Conservation (phyloP, 176 grass and related monocot species). For the Cenchrus purpureus region DNA sequence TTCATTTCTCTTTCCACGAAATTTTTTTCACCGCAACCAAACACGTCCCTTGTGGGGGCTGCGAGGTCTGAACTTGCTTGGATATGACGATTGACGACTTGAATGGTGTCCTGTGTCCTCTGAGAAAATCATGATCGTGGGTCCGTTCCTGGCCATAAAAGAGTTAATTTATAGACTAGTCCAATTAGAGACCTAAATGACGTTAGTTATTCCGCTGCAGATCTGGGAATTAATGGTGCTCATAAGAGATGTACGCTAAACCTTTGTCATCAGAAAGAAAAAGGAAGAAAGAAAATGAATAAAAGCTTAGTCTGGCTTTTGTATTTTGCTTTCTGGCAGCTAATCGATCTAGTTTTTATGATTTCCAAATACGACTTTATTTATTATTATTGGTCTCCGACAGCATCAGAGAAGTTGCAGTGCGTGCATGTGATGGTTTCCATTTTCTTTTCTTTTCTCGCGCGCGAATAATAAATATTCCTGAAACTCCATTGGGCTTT, state of each 20-base stretch:
- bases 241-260: background rate
- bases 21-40: no score
- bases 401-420: constrained; percentile 51
- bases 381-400: constrained; percentile 42
- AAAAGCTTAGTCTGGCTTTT: background rate
- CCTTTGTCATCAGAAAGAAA: background rate
- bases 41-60: background rate
- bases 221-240: background rate
- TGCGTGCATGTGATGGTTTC: constrained; percentile 34
- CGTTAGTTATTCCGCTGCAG: background rate
- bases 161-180: background rate
- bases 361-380: constrained; percentile 23
- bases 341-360: constrained; percentile 14
- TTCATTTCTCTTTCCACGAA: no score
- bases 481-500: constrained; percentile 29
- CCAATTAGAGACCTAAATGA: background rate
- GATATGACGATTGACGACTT: constrained; percentile 11
- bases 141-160: background rate
- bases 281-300: background rate
- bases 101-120: background rate
- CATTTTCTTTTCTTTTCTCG: constrained; percentile 16
- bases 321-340: background rate
- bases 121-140: background rate
- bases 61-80: constrained; percentile 20
- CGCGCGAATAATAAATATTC: constrained; percentile 22